Percentiles rank a stretch among this genome's conserved stretches.
These are phyloP conservation scores for Alternaria dauci DNA, from an alignment of 2,329 filamentous ascomycete species.

Conservation along the genomic window DNA sequence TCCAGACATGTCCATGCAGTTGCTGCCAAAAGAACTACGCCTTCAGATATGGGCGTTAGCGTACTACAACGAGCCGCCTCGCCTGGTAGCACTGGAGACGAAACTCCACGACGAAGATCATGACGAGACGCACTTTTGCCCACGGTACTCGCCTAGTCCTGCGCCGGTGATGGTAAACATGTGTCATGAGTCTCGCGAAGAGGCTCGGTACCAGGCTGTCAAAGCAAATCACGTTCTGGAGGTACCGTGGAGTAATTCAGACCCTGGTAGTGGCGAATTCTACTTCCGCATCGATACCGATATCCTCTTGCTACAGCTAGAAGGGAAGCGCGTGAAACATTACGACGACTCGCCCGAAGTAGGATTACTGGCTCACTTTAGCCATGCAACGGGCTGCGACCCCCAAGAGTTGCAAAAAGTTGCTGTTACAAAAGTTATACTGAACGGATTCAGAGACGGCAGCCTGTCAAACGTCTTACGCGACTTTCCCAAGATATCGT, in stretches of 20 bases:
- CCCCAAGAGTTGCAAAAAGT: conserved; percentile 18
- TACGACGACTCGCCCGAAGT: conserved; percentile 31
- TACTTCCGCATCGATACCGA: conserved; percentile 34
- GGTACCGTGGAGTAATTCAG: conserved; percentile 8
- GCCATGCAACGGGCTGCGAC: conserved; percentile 17
- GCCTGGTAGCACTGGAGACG: conserved; percentile 29
- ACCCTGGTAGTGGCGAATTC: conserved; percentile 11
- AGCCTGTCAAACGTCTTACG: conserved; percentile 30
- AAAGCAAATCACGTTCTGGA: conserved; percentile 23
- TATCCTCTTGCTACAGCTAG: conserved; percentile 26
- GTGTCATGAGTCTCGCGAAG: conserved; percentile 31
- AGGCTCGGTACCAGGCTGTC: conserved; percentile 28
- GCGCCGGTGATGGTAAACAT: conserved; percentile 25
- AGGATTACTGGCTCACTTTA: conserved; percentile 32
- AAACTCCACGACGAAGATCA: conserved; percentile 27
- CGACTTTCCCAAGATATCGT: conserved; percentile 26
- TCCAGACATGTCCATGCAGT: conserved; percentile 27
- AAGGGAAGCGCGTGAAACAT: conserved; percentile 21
- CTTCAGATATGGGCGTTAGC: conserved; percentile 32
- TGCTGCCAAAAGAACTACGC: conserved; percentile 35
- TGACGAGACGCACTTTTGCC: conserved; percentile 29
- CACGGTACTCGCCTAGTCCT: conserved; percentile 30
- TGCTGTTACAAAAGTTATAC: conserved; percentile 27
- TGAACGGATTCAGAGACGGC: conserved; percentile 24
- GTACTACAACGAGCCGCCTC: conserved; percentile 30